phyloP scores from a whole-genome alignment of 306 rosid species.

The Pyrus bretschneideri region DNA sequence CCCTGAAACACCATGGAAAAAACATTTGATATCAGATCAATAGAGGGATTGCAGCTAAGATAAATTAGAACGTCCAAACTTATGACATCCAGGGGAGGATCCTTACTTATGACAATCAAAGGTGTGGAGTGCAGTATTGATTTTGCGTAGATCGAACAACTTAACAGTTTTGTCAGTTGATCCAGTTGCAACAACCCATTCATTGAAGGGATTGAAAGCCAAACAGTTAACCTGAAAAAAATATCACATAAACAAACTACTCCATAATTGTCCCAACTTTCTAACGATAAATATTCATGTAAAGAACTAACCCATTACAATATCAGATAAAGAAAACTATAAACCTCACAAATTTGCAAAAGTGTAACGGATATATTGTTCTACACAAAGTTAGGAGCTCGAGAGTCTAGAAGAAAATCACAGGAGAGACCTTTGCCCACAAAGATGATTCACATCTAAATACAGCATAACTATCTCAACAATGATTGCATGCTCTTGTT shows the following conservation, averaged over 20 bases:
- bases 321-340: not conserved
- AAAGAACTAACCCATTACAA: not conserved
- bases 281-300: not conserved
- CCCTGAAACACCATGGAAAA: constrained; percentile 35
- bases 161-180: constrained; percentile 97
- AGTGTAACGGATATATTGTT: not conserved
- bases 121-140: constrained; percentile 66
- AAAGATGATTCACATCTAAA: not conserved
- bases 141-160: constrained; percentile 88
- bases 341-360: not conserved
- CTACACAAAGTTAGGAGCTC: not conserved
- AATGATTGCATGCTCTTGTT: not conserved
- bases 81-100: constrained; percentile 8
- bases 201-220: constrained; percentile 95
- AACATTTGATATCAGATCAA: not conserved
- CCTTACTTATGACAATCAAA: constrained; percentile 91
- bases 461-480: not conserved
- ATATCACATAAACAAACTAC: not conserved
- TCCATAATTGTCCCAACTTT: not conserved
- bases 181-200: constrained; percentile 98
- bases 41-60: not conserved
- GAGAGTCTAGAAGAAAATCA: not conserved
- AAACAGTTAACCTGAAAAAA: constrained; percentile 77
- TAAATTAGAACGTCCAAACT: not conserved
- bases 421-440: not conserved